These are phyloP conservation scores for Termitomyces sp. DNA, from an alignment of 768 basidiomycete species.

Conservation along the genomic window DNA sequence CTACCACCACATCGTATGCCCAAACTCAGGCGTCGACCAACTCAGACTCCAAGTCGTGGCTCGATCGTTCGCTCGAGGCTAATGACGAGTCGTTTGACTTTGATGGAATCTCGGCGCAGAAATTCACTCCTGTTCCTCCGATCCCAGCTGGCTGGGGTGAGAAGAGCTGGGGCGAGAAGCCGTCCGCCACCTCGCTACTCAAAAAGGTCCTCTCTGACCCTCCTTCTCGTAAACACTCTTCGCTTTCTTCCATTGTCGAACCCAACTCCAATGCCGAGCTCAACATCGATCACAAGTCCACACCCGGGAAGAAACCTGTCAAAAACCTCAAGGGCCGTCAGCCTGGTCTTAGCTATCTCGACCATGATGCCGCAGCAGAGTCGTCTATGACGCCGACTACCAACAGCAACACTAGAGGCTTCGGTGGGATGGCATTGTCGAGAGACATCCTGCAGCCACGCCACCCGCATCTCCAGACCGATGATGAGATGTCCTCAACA, in stretches of 20 bases:
- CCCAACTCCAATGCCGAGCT: constrained; percentile 4
- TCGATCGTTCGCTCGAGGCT: neutral
- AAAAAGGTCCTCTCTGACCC: constrained; percentile 12
- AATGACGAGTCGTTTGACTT: neutral
- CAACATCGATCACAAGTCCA: neutral
- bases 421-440: constrained; percentile 3
- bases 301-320: constrained; percentile 21
- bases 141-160: constrained; percentile 13
- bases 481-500: constrained; percentile 16
- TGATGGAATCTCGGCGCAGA: neutral
- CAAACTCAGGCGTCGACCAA: constrained; percentile 2
- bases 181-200: constrained; percentile 9
- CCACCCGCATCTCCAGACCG: neutral
- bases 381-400: constrained; percentile 11
- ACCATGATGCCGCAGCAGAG: constrained; percentile 9
- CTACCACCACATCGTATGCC: constrained; percentile 3
- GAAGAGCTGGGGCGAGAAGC: constrained; percentile 9
- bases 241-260: constrained; percentile 2
- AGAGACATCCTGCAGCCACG: constrained; percentile 15
- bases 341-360: constrained; percentile 13
- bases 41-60: neutral
- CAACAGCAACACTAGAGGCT: constrained; percentile 9
- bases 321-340: constrained; percentile 28
- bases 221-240: constrained; percentile 5
- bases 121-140: constrained; percentile 8